Evolutionary conservation across 1,284 basidiomycete species (phyloP).

Genomic region (Xerocomus nothofagi): DNA sequence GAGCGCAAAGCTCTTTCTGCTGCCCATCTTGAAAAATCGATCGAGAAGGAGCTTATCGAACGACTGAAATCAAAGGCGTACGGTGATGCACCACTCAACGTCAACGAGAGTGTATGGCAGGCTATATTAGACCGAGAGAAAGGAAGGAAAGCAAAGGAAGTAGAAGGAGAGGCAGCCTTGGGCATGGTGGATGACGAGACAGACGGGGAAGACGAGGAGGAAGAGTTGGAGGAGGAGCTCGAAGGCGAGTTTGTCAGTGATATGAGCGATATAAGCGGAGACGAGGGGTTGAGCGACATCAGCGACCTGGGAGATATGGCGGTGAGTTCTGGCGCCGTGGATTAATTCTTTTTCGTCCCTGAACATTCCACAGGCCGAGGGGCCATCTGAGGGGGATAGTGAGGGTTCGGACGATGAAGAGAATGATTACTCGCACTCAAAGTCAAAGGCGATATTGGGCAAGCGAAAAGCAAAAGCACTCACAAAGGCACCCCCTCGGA

Average conservation of each 20-base stretch:
- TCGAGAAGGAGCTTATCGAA: slow-evolving; percentile 95
- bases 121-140: slow-evolving; percentile 83
- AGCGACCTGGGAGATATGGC: slow-evolving; percentile 74
- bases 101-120: slow-evolving; percentile 97
- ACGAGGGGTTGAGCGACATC: slow-evolving; percentile 64
- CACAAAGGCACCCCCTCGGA: slow-evolving; percentile 42
- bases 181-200: slow-evolving; percentile 51
- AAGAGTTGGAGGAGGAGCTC: slow-evolving; percentile 57
- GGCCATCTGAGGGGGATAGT: slow-evolving; percentile 22
- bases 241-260: slow-evolving; percentile 88
- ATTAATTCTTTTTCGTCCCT: slow-evolving; percentile 5
- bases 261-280: slow-evolving; percentile 75
- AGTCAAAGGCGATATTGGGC: slow-evolving; percentile 51
- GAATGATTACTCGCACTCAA: slow-evolving; percentile 37
- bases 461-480: slow-evolving; percentile 64
- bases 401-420: slow-evolving; percentile 43
- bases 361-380: slow-evolving; percentile 13
- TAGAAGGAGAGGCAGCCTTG: slow-evolving; percentile 50
- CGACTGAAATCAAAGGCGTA: slow-evolving; percentile 96
- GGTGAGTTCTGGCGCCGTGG: slow-evolving; percentile 38
- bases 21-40: slow-evolving; percentile 90
- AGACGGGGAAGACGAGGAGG: slow-evolving; percentile 51
- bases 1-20: slow-evolving; percentile 96
- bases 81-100: slow-evolving; percentile 96
- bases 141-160: slow-evolving; percentile 45